phyloP scores from a whole-genome alignment of 345 rosid species.

The Populus deltoides region DNA sequence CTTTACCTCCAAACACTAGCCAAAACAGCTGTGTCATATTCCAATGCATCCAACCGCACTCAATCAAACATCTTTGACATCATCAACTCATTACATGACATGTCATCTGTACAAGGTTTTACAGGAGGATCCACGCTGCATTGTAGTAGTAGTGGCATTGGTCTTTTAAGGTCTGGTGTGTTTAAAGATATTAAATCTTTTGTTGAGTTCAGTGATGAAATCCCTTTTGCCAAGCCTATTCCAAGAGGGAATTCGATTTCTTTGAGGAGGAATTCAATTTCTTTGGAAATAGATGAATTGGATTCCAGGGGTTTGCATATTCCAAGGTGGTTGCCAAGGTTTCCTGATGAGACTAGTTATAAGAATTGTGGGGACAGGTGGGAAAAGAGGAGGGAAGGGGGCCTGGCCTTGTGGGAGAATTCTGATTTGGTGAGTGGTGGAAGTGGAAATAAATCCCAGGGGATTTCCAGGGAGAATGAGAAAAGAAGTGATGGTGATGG shows the following conservation, averaged over 20 bases:
- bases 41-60: slow-evolving; percentile 46
- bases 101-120: slow-evolving; percentile 37
- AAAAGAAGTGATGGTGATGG: not conserved
- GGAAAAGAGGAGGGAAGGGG: not conserved
- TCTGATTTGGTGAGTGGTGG: slow-evolving; percentile 1
- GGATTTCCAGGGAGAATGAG: not conserved
- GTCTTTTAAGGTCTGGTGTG: slow-evolving; percentile 31
- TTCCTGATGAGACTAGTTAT: slow-evolving; percentile 28
- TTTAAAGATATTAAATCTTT: slow-evolving; percentile 36
- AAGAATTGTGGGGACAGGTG: not conserved
- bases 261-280: not conserved
- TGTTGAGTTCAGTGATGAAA: slow-evolving; percentile 37
- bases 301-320: slow-evolving; percentile 13
- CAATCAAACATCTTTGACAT: slow-evolving; percentile 52
- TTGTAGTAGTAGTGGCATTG: slow-evolving; percentile 1
- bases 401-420: slow-evolving; percentile 29
- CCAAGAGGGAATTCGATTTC: slow-evolving; percentile 15
- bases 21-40: slow-evolving; percentile 31
- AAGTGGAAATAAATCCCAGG: not conserved
- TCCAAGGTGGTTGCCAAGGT: slow-evolving; percentile 40
- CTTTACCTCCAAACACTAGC: slow-evolving; percentile 46
- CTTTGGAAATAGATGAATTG: not conserved
- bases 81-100: slow-evolving; percentile 42
- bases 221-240: slow-evolving; percentile 57
- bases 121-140: slow-evolving; percentile 43